Evolutionary conservation across 139 green algal species (phyloP), one percentile per base, ranked within the genome.

Genomic region (Chlamydomonas sp.): DNA sequence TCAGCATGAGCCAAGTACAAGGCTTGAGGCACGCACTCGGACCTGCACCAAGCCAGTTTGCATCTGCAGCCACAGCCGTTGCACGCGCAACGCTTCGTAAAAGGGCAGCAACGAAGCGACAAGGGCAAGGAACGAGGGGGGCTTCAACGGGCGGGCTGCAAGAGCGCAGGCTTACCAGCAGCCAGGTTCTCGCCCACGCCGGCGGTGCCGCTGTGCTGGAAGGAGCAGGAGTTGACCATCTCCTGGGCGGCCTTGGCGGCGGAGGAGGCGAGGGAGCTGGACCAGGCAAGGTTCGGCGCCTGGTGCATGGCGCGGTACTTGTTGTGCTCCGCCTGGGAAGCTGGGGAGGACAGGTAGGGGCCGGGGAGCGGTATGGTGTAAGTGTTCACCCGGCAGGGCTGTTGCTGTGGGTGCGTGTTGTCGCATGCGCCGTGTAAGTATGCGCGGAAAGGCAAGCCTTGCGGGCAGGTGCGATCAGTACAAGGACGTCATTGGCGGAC

Each of bases 141-240:
- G 3, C 3, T 72, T 15, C 67, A 5, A 72, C 3, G 8, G 10
- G 10, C 12, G 67, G 3, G 3, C 7, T 18, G 31, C 31, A 49
- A 49, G 31, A 0, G 31, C 67, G 3, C 67, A 18, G 3, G 2
- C 67, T 57, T 10, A 78, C 81, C 81, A 10, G 83, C 83, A 16
- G 83, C 83, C 3, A 87, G 71, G 71, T 87, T 87, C 73, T 87
- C 83, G 10, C 83, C 83, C 1, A 87, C 72, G 9, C 72, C 72
- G 15, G 57, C 6, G 17, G 16, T 66, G 59, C 58, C 49, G 72
- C 61, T 75, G n/a, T 87, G 83, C 60, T 72, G 60, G n/a, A 80
- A 87, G 20, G 9, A 1, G 72, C 83, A 87, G 12, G 5, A 8
- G 58, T 5, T 4, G 4, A 72, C 83, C 61, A 87, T 61, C 4